These are phyloP conservation scores for Cyanidioschyzon merolae DNA, from an alignment of 23 red algal species.

Conservation along the genomic window DNA sequence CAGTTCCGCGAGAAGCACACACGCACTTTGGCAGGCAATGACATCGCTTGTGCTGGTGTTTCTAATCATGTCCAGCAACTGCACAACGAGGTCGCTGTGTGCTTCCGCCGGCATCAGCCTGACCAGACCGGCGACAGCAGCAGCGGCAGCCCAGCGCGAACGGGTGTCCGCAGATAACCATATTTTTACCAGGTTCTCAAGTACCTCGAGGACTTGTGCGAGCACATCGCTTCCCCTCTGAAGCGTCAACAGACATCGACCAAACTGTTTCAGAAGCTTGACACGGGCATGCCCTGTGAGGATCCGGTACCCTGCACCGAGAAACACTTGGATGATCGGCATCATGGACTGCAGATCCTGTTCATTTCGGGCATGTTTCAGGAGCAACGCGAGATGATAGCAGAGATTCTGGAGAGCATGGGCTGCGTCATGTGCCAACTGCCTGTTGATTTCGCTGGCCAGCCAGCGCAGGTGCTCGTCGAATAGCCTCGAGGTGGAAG, in stretches of 20 bases:
- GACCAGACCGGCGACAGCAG: conserved; percentile 50
- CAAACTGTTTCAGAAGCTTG: not conserved
- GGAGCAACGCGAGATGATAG: not conserved
- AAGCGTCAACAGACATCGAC: not conserved
- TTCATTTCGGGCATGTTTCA: not conserved
- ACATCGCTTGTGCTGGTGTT: conserved; percentile 25
- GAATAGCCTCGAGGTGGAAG: not conserved
- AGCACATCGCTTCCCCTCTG: not conserved
- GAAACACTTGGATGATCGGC: not conserved
- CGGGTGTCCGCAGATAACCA: conserved; percentile 58
- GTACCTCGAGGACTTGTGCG: conserved; percentile 23
- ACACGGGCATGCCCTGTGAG: not conserved
- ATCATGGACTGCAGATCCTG: not conserved
- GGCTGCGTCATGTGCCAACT: not conserved
- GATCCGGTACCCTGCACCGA: not conserved
- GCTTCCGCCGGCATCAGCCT: conserved; percentile 31
- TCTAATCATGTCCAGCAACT: conserved; percentile 30
- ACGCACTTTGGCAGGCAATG: conserved; percentile 56
- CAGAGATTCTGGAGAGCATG: not conserved
- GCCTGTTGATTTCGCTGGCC: not conserved
- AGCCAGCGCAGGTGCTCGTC: not conserved
- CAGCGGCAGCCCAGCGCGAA: conserved; percentile 71
- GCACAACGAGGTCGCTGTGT: conserved; percentile 35
- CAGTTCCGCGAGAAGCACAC: conserved; percentile 82
- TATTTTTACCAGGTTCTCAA: conserved; percentile 38